phyloP scores from a whole-genome alignment of 805 yeast genomes.

The Wickerhamomyces queroliae region DNA sequence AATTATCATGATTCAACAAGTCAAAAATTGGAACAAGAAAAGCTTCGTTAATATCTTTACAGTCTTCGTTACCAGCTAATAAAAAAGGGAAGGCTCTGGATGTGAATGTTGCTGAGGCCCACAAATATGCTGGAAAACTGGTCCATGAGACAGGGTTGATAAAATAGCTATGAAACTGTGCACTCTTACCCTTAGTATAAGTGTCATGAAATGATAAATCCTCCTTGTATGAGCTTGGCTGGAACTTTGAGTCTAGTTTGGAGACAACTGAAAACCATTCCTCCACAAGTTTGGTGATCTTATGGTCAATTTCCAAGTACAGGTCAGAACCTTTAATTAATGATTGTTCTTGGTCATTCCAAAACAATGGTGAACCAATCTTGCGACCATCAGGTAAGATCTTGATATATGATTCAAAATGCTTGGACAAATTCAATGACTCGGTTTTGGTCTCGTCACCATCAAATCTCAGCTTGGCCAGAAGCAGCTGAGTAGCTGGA shows the following conservation, averaged over 20 bases:
- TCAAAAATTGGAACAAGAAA: constrained; percentile 78
- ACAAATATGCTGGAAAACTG: constrained; percentile 59
- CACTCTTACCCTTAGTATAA: constrained; percentile 16
- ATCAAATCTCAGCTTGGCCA: constrained; percentile 38
- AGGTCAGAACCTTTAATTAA: constrained; percentile 66
- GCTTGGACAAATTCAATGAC: constrained; percentile 8
- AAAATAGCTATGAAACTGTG: constrained; percentile 19
- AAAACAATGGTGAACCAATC: constrained; percentile 61
- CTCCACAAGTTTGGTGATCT: constrained; percentile 38
- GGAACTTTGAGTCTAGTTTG: constrained; percentile 12
- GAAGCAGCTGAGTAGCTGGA: constrained; percentile 26
- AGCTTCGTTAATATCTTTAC: constrained; percentile 44
- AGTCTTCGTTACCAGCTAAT: constrained; percentile 33
- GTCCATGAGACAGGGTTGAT: constrained; percentile 44
- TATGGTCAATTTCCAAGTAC: constrained; percentile 45
- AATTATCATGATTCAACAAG: constrained; percentile 66
- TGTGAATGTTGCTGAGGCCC: constrained; percentile 68
- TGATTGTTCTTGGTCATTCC: constrained; percentile 47
- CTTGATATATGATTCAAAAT: constrained; percentile 40
- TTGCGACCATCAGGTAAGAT: constrained; percentile 38
- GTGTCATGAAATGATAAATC: constrained; percentile 24
- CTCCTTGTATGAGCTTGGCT: constrained; percentile 15
- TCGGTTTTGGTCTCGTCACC: constrained; percentile 9
- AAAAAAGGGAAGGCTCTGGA: constrained; percentile 81
- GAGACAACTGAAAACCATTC: constrained; percentile 47